Evolutionary conservation across 192 early-diverging fungal species (phyloP).

Genomic region (Coemansia asiatica): DNA sequence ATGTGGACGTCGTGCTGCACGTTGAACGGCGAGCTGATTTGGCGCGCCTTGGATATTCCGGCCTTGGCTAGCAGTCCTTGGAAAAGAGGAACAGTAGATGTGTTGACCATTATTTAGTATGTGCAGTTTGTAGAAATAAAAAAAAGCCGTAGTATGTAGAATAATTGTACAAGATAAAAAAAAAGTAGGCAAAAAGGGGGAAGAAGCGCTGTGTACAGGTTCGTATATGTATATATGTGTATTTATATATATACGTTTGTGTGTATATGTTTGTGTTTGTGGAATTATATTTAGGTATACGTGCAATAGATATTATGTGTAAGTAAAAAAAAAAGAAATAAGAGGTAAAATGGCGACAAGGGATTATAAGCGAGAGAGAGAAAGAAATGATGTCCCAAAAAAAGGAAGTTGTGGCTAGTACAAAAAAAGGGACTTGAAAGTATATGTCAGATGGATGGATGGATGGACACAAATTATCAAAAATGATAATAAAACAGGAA

Average conservation of each 20-base stretch:
- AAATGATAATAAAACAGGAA: neutral
- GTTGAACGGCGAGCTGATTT: conserved; percentile 57
- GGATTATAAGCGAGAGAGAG: neutral
- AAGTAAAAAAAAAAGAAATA: neutral
- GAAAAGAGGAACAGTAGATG: conserved; percentile 34
- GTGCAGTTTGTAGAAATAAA: neutral
- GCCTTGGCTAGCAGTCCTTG: conserved; percentile 52
- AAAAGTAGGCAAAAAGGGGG: neutral
- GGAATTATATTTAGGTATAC: neutral
- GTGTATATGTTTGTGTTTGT: neutral
- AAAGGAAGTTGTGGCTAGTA: neutral
- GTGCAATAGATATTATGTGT: neutral
- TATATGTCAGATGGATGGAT: neutral
- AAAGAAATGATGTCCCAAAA: neutral
- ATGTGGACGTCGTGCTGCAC: conserved; percentile 56
- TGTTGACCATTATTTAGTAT: conserved; percentile 32
- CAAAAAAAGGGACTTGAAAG: neutral
- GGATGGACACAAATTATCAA: neutral
- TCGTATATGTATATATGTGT: neutral
- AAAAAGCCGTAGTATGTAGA: neutral
- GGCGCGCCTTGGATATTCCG: conserved; percentile 34
- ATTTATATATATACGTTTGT: neutral
- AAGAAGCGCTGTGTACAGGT: neutral
- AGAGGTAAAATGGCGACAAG: neutral
- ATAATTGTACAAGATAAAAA: conserved; percentile 10